Conservation (phyloP, 208 protist genomes). For the Leishmania gerbilli region DNA sequence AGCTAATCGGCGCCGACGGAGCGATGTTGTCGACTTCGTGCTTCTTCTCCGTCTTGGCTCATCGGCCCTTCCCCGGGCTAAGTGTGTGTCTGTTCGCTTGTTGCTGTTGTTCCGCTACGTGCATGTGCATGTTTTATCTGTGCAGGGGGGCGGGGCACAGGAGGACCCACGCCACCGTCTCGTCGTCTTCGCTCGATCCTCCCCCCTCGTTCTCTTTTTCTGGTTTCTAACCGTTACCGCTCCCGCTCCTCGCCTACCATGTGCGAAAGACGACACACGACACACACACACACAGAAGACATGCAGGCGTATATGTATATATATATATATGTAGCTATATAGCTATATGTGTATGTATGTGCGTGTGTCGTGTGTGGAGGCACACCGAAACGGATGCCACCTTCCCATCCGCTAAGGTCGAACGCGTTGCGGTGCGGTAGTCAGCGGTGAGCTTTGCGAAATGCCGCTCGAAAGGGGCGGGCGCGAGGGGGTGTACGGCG, state of each 20-base stretch:
- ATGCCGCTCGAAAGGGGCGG: not conserved
- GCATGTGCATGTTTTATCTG: not conserved
- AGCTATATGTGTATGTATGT: not conserved
- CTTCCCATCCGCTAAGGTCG: not conserved
- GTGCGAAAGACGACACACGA: not conserved
- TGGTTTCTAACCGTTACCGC: not conserved
- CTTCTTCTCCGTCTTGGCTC: not conserved
- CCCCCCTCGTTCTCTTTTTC: not conserved
- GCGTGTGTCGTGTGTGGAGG: no score
- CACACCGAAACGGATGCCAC: not conserved
- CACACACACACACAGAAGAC: not conserved
- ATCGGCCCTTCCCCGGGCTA: not conserved
- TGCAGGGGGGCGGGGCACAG: not conserved
- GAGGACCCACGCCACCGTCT: not conserved
- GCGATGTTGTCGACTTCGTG: not conserved
- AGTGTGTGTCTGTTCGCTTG: not conserved
- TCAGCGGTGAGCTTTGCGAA: not conserved
- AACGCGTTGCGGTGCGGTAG: not conserved
- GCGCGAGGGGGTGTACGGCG: not conserved
- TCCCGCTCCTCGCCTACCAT: not conserved
- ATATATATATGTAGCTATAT: not conserved
- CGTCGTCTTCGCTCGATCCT: not conserved
- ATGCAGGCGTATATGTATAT: not conserved
- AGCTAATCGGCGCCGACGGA: not conserved
- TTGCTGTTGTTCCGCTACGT: not conserved